Evolutionary conservation across 2,329 filamentous ascomycete genomes (phyloP).

Genomic region (Phialophora chinensis): DNA sequence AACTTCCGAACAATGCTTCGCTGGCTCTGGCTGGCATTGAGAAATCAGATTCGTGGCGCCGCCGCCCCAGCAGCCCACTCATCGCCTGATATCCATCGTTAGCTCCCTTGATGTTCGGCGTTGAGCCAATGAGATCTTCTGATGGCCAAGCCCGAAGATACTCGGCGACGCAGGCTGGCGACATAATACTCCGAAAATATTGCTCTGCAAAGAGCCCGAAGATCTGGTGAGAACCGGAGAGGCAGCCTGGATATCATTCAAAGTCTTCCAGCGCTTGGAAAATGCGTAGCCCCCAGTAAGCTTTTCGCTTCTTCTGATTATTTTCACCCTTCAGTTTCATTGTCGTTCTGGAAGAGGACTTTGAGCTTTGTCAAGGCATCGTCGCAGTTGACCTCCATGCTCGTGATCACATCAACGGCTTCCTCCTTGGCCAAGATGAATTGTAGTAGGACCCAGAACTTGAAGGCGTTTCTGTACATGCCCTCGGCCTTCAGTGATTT

Average conservation of each 20-base stretch:
- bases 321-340: conserved; percentile 1
- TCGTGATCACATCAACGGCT: conserved; percentile 51
- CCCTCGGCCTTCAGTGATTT: conserved; percentile 50
- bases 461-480: conserved; percentile 51
- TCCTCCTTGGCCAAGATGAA: conserved; percentile 51
- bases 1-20: no score
- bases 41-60: no score
- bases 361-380: conserved; percentile 52
- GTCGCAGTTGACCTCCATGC: conserved; percentile 53
- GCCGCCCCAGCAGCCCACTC: no score
- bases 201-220: not conserved
- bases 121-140: not conserved
- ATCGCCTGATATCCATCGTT: no score
- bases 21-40: no score
- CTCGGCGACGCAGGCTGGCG: not conserved
- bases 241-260: not conserved
- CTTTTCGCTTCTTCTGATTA: not conserved
- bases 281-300: not conserved
- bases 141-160: not conserved
- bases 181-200: no score
- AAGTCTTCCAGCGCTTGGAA: not conserved
- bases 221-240: not conserved
- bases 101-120: not conserved
- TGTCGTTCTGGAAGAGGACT: conserved; percentile 47
- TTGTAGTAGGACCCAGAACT: conserved; percentile 52